Conservation (phyloP, 805 yeast species). For the Scheffersomyces amazonensis region DNA sequence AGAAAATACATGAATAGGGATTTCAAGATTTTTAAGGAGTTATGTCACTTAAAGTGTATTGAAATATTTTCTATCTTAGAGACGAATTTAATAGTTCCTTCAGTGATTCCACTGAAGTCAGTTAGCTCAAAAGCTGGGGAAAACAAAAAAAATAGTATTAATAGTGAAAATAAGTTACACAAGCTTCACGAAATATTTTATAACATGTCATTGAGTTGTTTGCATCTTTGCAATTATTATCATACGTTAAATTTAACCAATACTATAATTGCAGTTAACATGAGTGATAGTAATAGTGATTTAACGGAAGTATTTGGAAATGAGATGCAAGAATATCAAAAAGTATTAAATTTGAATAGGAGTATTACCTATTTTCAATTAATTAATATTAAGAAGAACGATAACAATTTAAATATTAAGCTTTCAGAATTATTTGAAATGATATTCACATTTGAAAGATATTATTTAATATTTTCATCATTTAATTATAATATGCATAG, state of each 20-base stretch:
- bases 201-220: conserved; percentile 22
- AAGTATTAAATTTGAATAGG: conserved; percentile 22
- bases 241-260: conserved; percentile 26
- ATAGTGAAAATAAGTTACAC: conserved; percentile 3
- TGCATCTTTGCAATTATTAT: conserved; percentile 29
- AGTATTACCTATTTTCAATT: conserved; percentile 31
- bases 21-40: conserved; percentile 22
- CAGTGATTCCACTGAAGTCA: conserved; percentile 6
- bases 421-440: conserved; percentile 30
- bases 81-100: conserved; percentile 11
- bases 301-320: too few relatives aligned
- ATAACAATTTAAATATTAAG: conserved; percentile 19
- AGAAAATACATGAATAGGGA: conserved; percentile 13
- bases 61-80: conserved; percentile 23
- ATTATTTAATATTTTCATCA: conserved; percentile 14
- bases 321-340: conserved; percentile 28
- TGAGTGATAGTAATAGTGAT: conserved; percentile 4
- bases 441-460: conserved; percentile 26
- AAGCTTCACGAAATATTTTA: conserved; percentile 27
- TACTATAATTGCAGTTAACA: conserved; percentile 8
- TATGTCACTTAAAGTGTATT: conserved; percentile 23
- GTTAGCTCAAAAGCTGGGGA: too few relatives aligned
- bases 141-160: background rate
- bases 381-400: conserved; percentile 22
- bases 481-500: conserved; percentile 10